Evolutionary conservation across 345 rosid species (phyloP).

Genomic region (Eucalyptus tenuipes): DNA sequence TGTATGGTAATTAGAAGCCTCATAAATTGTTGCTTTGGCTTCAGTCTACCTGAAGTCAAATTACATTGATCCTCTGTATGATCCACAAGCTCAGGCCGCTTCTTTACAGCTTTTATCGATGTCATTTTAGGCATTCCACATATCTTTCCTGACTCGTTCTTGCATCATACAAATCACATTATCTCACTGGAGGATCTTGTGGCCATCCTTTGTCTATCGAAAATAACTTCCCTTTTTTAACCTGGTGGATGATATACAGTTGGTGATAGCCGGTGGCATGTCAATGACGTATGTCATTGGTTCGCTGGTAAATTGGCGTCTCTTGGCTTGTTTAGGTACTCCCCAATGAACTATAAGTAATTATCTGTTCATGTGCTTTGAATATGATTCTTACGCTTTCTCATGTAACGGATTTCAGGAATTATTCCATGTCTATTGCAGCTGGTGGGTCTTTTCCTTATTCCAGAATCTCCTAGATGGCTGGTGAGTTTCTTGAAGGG

Average conservation of each 20-base stretch:
- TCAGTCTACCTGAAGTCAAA: background rate
- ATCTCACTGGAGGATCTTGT: background rate
- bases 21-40: background rate
- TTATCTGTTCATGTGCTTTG: background rate
- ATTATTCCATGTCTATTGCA: slow-evolving; percentile 4
- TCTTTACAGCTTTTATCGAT: background rate
- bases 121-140: background rate
- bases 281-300: slow-evolving; percentile 9
- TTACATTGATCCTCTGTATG: background rate
- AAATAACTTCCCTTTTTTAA: background rate
- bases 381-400: background rate
- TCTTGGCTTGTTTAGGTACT: slow-evolving; percentile 18
- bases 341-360: rapidly evolving
- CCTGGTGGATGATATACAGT: background rate
- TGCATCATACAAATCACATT: background rate
- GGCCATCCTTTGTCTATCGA: background rate
- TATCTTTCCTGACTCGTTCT: background rate
- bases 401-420: background rate
- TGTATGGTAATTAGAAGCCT: slow-evolving; percentile 3
- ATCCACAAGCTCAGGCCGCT: background rate
- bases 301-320: slow-evolving; percentile 13
- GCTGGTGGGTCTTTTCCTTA: slow-evolving; percentile 6
- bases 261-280: slow-evolving; percentile 5
- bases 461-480: slow-evolving; percentile 32
- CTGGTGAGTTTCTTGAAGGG: slow-evolving; percentile 2